Base-by-base conservation (phyloP, 306 rosid genomes). In the Luffa aegyptiaca region DNA sequence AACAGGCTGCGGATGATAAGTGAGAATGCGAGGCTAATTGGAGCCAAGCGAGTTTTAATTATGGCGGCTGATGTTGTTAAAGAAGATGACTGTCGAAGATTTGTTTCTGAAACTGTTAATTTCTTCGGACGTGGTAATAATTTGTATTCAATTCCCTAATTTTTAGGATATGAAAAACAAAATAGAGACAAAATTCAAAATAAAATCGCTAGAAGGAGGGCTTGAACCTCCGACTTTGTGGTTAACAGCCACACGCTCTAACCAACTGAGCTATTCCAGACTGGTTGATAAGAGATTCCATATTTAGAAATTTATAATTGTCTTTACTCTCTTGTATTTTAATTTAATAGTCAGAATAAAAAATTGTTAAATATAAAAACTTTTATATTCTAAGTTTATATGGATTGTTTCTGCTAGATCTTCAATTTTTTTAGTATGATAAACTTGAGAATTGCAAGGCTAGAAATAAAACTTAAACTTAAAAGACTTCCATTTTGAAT, bases 51-150 rank as follows among this genome's bases (percentile, higher is more conserved):
- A 80, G 97, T 94, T 5, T 76, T 87, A 82, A 84, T 86, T 46
- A 82, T 89, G 70, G 98, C 97, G 0, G 94, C 98, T 17, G 97
- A 94, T 84, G 98, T 94, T 76, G 97, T 94, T 1, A 94, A 94
- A 75, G 97, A 92, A 87, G 98, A 94, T 58, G 97, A 94, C 3
- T 94, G 98, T 35, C 74, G 88, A 79, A 85, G 91, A 84, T 94
- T 94, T 70, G 83, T 94, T 76, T 71, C 72, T 80, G 90, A 90
- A 81, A 86, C 94, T 35, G 46, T 92, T 2, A 78, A 80, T 81
- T 36, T 57, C 77, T 83, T 80, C 9, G 94, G 97, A 4, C 96
- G 89, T 42, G 83, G 98, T 93, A 93, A 48, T 93, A 93, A 48
- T 33, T 58, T 13, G 14, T 58, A 20, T 58, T 1, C 36, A 2